Percentiles rank a stretch among this genome's conserved stretches.
Evolutionary conservation across 2,329 filamentous ascomycete species (phyloP).

Genomic region (Cryphonectria japonica): DNA sequence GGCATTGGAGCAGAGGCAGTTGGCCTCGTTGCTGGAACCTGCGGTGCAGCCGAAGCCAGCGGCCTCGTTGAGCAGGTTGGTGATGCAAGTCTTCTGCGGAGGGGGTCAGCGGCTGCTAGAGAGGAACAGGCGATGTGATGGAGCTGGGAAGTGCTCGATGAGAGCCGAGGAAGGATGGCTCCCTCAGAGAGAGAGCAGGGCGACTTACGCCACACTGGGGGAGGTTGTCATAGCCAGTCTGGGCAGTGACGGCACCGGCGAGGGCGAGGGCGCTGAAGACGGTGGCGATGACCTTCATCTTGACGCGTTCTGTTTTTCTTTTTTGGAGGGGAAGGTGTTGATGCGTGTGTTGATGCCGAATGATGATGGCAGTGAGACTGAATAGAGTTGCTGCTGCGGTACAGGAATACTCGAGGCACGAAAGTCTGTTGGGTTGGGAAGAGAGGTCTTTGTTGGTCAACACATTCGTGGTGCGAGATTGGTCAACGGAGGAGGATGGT

Average conservation of each 20-base stretch:
- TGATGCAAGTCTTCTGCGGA: slow-evolving; percentile 50
- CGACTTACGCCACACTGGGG: slow-evolving; percentile 58
- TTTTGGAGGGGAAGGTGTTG: not conserved
- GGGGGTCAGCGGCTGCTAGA: slow-evolving; percentile 12
- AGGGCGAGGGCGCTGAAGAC: slow-evolving; percentile 45
- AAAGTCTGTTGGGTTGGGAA: slow-evolving; percentile 8
- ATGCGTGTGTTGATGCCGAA: slow-evolving; percentile 24
- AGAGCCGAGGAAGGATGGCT: slow-evolving; percentile 8
- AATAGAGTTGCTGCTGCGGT: slow-evolving; percentile 19
- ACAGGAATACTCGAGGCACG: slow-evolving; percentile 24
- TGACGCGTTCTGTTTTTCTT: slow-evolving; percentile 35
- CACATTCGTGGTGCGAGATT: slow-evolving; percentile 14
- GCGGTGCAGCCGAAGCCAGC: slow-evolving; percentile 49
- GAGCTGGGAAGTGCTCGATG: slow-evolving; percentile 23
- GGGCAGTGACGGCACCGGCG: slow-evolving; percentile 46
- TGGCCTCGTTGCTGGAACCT: slow-evolving; percentile 39
- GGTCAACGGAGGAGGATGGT: slow-evolving; percentile 22
- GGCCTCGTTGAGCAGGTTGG: slow-evolving; percentile 55
- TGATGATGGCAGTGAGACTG: slow-evolving; percentile 20
- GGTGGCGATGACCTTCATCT: slow-evolving; percentile 56
- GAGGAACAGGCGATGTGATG: not conserved
- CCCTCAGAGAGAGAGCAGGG: not conserved
- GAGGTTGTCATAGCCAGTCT: slow-evolving; percentile 45
- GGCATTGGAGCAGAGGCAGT: slow-evolving; percentile 52
- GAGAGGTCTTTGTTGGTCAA: slow-evolving; percentile 23